Evolutionary conservation across 768 basidiomycete genomes (phyloP), one percentile per base, ranked within the genome.

Genomic region (Mycena floridula): DNA sequence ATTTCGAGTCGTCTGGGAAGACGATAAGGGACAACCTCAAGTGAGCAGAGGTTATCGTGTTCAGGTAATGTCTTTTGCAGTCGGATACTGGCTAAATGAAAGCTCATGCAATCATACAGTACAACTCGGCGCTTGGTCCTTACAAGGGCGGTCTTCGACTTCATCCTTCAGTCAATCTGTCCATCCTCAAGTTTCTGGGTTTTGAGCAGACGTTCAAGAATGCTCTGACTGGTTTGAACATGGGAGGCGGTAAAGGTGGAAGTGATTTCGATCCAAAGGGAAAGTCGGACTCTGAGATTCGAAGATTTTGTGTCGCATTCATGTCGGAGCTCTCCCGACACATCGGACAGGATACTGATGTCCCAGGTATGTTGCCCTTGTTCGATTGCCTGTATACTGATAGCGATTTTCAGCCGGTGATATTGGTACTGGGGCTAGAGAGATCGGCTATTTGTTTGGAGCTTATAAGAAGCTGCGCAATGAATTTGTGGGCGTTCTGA

Each of bases 191-290:
- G 61, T 88, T 88, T 79, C 76, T 88, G 51, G 85, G 84, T 37
- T 84, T 85, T 64, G 85, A 88, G 65, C 85, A 88, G 62, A 80
- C 75, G 49, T 85, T 85, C 76, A 85, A 85, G 66, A 85, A 88
- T 64, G 85, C 85, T 27, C 71, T 88, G 22, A 86, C 85, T 12
- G 84, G 84, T 25, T 67, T 85, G 44, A 76, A 67, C 64, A 86
- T 86, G 82, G 85, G 85, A 53, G 84, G 84, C 52, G 84, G 81
- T 48, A 88, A 88, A 69, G 85, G 85, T 65, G 85, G 85, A 28
- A 75, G 73, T 44, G 85, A 88, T 69, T 88, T 88, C 55, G 81
- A 86, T 68, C 84, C 84, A 61, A 88, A 86, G 76, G 83, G 84
- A 58, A 85, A 83, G 66, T 79, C 77, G 16, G 84, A 86, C 67